Evolutionary conservation across 108 stramenopile species (phyloP).

Genomic region (Cyclotella choctawhatcheeana): DNA sequence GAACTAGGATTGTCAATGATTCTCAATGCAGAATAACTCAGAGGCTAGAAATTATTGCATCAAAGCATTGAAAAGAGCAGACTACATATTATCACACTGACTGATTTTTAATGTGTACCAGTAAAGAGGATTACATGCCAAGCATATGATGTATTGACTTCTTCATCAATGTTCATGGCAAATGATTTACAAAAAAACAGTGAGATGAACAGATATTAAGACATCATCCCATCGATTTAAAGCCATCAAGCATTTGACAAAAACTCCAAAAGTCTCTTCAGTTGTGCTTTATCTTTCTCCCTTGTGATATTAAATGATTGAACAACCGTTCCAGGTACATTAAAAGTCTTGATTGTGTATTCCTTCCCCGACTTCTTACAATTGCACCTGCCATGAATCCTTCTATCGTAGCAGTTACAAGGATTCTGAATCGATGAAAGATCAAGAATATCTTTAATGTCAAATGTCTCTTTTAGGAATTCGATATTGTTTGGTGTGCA

Average conservation of each 20-base stretch:
- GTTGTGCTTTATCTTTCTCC: background rate
- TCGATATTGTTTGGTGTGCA: background rate
- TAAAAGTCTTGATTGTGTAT: background rate
- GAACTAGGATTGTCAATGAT: too few relatives aligned
- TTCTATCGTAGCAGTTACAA: background rate
- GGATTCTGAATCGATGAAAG: background rate
- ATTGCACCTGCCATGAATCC: background rate
- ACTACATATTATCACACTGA: too few relatives aligned
- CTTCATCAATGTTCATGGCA: too few relatives aligned
- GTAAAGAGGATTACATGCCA: too few relatives aligned
- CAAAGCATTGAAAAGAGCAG: too few relatives aligned
- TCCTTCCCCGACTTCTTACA: background rate
- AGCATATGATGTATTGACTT: too few relatives aligned
- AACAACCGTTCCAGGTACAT: background rate
- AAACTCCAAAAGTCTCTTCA: background rate
- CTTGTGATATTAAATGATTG: slow-evolving; percentile 3
- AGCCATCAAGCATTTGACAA: background rate
- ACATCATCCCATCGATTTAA: too few relatives aligned
- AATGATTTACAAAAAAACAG: too few relatives aligned
- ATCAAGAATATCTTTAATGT: background rate
- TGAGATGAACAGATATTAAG: too few relatives aligned
- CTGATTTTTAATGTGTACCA: too few relatives aligned
- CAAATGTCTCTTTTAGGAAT: slow-evolving; percentile 15
- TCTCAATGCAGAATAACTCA: too few relatives aligned
- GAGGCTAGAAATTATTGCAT: too few relatives aligned